Evolutionary conservation across 176 grass and related monocot genomes (phyloP).

Genomic region (Oryza longistaminata): DNA sequence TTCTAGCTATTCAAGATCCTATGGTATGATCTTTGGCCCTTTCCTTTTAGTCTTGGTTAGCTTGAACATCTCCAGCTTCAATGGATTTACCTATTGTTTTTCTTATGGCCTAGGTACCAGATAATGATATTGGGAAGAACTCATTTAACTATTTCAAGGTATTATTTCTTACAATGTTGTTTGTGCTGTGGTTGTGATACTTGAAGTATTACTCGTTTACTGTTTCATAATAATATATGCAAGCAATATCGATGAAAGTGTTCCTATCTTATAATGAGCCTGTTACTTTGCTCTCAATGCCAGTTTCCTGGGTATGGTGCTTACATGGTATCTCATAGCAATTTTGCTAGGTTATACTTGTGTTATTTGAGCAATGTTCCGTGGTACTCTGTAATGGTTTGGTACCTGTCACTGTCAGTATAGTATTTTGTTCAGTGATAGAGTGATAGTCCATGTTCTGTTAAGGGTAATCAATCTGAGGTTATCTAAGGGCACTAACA

Average conservation of each 20-base stretch:
- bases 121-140: slow-evolving; percentile 97
- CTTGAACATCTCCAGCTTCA: slow-evolving; percentile 16
- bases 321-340: not conserved
- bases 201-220: not conserved
- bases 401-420: not conserved
- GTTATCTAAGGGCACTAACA: not conserved
- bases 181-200: slow-evolving; percentile 18
- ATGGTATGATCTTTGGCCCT: slow-evolving; percentile 62
- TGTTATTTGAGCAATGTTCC: slow-evolving; percentile 21
- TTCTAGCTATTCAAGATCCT: slow-evolving; percentile 90
- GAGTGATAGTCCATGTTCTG: not conserved
- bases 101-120: slow-evolving; percentile 55
- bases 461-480: not conserved
- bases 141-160: slow-evolving; percentile 98
- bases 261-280: not conserved
- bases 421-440: not conserved
- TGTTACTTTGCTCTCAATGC: slow-evolving; percentile 3
- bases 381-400: not conserved
- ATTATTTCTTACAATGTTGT: slow-evolving; percentile 16
- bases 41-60: slow-evolving; percentile 34
- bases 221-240: not conserved
- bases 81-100: slow-evolving; percentile 37
- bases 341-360: not conserved
- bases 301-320: not conserved
- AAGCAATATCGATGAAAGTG: not conserved